Conservation (phyloP, 768 basidiomycete species). For the Multifurca ochricompacta region DNA sequence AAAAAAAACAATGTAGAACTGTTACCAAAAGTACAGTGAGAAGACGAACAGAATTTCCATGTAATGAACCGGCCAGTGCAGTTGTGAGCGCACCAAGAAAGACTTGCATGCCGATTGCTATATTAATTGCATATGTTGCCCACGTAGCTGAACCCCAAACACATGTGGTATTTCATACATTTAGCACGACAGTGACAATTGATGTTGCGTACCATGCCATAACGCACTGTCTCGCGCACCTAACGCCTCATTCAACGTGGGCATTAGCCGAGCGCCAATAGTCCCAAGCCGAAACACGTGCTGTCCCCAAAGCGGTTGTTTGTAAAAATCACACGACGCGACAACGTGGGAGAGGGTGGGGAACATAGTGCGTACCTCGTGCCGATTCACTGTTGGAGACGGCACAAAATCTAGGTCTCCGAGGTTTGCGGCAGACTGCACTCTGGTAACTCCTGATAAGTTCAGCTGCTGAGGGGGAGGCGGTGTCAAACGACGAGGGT, state of each 20-base stretch:
- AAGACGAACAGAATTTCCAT: conserved; percentile 9
- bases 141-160: background rate
- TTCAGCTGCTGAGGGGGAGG: background rate
- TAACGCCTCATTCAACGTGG: background rate
- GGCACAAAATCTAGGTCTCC: background rate
- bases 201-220: background rate
- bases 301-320: background rate
- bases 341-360: background rate
- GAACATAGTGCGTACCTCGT: background rate
- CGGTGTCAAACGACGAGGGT: background rate
- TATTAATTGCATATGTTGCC: conserved; percentile 17
- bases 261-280: background rate
- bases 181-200: background rate
- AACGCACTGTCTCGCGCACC: background rate
- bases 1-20: background rate
- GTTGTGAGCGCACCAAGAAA: conserved; percentile 23
- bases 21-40: background rate
- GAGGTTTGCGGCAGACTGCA: background rate
- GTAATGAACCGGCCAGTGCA: conserved; percentile 15
- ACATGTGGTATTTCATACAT: background rate
- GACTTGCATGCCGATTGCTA: conserved; percentile 23
- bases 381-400: background rate
- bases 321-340: background rate
- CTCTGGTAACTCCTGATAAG: background rate
- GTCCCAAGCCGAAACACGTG: background rate